Evolutionary conservation across 805 yeast genomes (phyloP).

Genomic region (Candida adriatica): DNA sequence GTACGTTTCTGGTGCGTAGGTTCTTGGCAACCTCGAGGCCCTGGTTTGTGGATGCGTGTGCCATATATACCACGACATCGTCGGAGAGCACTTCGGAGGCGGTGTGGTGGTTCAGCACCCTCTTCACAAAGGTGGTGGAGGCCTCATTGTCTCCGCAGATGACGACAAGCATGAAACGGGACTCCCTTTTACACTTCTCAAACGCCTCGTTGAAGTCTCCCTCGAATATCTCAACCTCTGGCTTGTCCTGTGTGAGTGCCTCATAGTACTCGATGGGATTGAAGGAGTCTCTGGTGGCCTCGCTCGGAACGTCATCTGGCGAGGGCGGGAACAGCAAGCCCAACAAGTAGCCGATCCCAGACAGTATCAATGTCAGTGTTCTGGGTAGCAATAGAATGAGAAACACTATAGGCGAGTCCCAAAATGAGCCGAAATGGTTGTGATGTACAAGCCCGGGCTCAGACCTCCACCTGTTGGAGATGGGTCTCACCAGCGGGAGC

Average conservation of each 20-base stretch:
- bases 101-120: slow-evolving; percentile 37
- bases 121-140: slow-evolving; percentile 36
- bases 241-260: slow-evolving; percentile 12
- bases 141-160: slow-evolving; percentile 15
- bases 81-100: slow-evolving; percentile 35
- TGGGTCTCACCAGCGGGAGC: slow-evolving; percentile 27
- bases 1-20: slow-evolving; percentile 45
- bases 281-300: slow-evolving; percentile 20
- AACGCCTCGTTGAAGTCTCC: slow-evolving; percentile 20
- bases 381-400: slow-evolving; percentile 51
- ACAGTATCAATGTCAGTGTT: slow-evolving; percentile 35
- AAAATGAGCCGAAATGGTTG: slow-evolving; percentile 11
- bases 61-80: slow-evolving; percentile 54
- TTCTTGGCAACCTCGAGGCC: slow-evolving; percentile 58
- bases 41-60: slow-evolving; percentile 57
- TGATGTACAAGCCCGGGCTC: slow-evolving; percentile 10
- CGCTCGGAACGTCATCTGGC: slow-evolving; percentile 26
- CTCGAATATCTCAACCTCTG: slow-evolving; percentile 8
- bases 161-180: slow-evolving; percentile 16
- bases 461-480: slow-evolving; percentile 24
- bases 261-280: slow-evolving; percentile 10
- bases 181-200: slow-evolving; percentile 13
- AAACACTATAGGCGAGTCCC: slow-evolving; percentile 36
- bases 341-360: slow-evolving; percentile 31
- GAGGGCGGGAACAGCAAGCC: slow-evolving; percentile 30